These are phyloP conservation scores for Paecilomyces niveus DNA, from an alignment of 2,329 filamentous ascomycete species.

Conservation along the genomic window DNA sequence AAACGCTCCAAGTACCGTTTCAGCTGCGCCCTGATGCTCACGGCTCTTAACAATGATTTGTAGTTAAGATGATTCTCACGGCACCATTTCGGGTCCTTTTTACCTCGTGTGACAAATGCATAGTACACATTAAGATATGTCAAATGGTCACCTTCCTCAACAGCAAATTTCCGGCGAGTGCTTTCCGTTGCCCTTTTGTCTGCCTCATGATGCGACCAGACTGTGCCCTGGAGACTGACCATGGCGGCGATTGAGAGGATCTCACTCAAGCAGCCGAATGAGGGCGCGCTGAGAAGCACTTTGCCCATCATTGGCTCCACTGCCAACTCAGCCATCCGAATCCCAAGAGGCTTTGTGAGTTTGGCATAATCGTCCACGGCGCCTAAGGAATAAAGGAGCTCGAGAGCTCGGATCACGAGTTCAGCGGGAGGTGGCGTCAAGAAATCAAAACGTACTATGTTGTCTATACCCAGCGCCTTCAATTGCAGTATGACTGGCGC, in stretches of 20 bases:
- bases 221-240: conserved; percentile 73
- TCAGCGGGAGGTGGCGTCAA: conserved; percentile 78
- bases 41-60: conserved; percentile 72
- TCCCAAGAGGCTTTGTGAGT: conserved; percentile 79
- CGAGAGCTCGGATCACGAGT: conserved; percentile 76
- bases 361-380: conserved; percentile 86
- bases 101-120: conserved; percentile 74
- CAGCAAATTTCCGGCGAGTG: conserved; percentile 73
- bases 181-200: conserved; percentile 70
- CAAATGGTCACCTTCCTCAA: conserved; percentile 87
- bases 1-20: conserved; percentile 83
- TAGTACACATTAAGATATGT: conserved; percentile 92
- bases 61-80: conserved; percentile 81
- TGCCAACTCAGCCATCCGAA: conserved; percentile 85
- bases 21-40: conserved; percentile 80
- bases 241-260: conserved; percentile 90
- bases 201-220: conserved; percentile 76
- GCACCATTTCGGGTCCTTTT: conserved; percentile 79
- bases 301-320: conserved; percentile 96
- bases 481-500: conserved; percentile 83
- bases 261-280: conserved; percentile 74
- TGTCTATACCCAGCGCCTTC: conserved; percentile 91
- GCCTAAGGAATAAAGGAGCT: conserved; percentile 78
- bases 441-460: conserved; percentile 85
- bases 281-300: conserved; percentile 66